Conservation (phyloP, 2,329 filamentous ascomycete species). For the Diaporthe eres region DNA sequence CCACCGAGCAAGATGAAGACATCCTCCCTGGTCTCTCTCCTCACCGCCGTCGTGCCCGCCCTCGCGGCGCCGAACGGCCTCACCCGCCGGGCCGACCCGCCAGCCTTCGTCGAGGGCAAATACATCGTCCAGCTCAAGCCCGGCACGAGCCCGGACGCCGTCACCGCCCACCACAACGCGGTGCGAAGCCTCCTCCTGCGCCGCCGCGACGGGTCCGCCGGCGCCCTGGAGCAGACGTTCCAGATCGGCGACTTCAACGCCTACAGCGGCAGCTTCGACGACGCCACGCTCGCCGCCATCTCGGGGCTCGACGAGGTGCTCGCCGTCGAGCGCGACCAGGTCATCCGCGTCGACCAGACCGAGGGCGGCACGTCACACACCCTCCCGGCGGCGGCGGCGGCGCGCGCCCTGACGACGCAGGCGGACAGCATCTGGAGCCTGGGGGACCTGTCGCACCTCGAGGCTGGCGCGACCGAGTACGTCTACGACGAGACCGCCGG, state of each 20-base stretch:
- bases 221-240: conserved; percentile 19
- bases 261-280: conserved; percentile 28
- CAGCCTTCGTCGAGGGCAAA: conserved; percentile 7
- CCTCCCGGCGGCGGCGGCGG: background rate
- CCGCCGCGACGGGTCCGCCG: conserved; percentile 5
- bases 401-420: conserved; percentile 33
- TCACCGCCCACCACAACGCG: conserved; percentile 6
- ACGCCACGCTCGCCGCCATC: conserved; percentile 21
- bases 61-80: background rate
- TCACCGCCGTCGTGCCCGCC: background rate
- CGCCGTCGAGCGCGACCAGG: conserved; percentile 14
- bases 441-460: conserved; percentile 47
- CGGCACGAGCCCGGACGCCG: background rate
- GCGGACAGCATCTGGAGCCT: conserved; percentile 47
- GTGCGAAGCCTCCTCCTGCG: conserved; percentile 25
- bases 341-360: conserved; percentile 7
- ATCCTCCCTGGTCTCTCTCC: background rate
- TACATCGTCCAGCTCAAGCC: conserved; percentile 24
- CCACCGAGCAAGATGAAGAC: conserved; percentile 15
- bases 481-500: conserved; percentile 47
- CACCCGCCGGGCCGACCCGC: background rate
- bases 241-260: conserved; percentile 25
- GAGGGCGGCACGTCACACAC: background rate
- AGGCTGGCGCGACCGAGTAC: conserved; percentile 41
- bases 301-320: conserved; percentile 4